phyloP scores from a whole-genome alignment of 2,329 filamentous ascomycete species.

The Neofusicoccum umdonicola region DNA sequence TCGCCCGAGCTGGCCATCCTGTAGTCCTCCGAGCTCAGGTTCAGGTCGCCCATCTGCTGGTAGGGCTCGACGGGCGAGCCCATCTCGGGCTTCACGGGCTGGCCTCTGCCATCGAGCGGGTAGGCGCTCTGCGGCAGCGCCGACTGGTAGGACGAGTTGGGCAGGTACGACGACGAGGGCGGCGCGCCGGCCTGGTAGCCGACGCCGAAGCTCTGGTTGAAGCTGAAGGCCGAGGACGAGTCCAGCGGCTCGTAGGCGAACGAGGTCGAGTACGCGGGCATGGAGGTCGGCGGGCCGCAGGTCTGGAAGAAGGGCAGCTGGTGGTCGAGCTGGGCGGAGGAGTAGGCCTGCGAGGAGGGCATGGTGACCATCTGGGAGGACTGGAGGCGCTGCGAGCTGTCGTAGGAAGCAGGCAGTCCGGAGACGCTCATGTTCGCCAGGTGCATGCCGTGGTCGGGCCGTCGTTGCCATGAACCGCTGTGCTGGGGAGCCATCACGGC shows the following conservation, averaged over 20 bases:
- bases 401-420: conserved; percentile 11
- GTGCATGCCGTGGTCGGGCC: conserved; percentile 13
- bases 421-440: conserved; percentile 11
- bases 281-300: conserved; percentile 3
- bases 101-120: conserved; percentile 23
- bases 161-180: conserved; percentile 4
- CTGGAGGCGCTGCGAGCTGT: background rate
- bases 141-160: background rate
- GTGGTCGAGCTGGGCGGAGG: conserved; percentile 3
- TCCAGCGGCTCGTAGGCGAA: conserved; percentile 17
- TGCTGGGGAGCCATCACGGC: conserved; percentile 19
- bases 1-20: conserved; percentile 39
- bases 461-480: conserved; percentile 15
- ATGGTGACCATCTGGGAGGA: conserved; percentile 6
- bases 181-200: background rate
- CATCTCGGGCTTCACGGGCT: conserved; percentile 45
- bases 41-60: conserved; percentile 35
- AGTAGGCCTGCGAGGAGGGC: conserved; percentile 15
- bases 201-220: conserved; percentile 6
- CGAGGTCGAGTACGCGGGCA: conserved; percentile 17
- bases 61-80: conserved; percentile 43
- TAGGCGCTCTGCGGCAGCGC: background rate
- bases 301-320: conserved; percentile 15
- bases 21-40: conserved; percentile 7
- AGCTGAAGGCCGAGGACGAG: conserved; percentile 2